phyloP scores from a whole-genome alignment of 495 filamentous ascomycete species.

The Cryomyces minteri region DNA sequence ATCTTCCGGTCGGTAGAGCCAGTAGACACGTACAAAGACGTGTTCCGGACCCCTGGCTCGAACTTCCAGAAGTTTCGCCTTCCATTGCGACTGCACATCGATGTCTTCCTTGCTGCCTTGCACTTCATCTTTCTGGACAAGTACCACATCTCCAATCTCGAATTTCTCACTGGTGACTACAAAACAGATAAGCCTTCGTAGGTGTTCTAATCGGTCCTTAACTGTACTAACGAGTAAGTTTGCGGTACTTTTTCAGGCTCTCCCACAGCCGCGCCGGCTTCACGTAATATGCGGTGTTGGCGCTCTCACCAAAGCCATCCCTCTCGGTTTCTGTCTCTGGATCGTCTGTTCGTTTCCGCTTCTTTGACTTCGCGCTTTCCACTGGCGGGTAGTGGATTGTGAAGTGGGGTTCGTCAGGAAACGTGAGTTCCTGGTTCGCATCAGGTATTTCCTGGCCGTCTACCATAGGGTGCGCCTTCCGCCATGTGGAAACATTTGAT shows the following conservation, averaged over 20 bases:
- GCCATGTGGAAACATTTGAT: too few species aligned
- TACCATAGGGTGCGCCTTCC: too few species aligned
- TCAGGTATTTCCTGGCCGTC: too few species aligned
- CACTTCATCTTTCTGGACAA: slow-evolving; percentile 11
- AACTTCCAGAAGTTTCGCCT: slow-evolving; percentile 56
- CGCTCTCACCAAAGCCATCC: neutral
- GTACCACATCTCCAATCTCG: slow-evolving; percentile 12
- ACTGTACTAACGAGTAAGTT: neutral
- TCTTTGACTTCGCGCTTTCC: neutral
- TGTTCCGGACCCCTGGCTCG: slow-evolving; percentile 45
- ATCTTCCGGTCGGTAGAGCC: slow-evolving; percentile 64
- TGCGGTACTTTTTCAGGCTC: slow-evolving; percentile 9
- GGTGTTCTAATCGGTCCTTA: too few species aligned
- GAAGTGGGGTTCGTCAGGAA: too few species aligned
- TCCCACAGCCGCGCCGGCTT: slow-evolving; percentile 11
- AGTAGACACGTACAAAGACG: slow-evolving; percentile 55
- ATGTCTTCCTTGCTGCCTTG: slow-evolving; percentile 1
- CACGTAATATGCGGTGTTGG: slow-evolving; percentile 7
- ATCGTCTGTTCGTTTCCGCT: neutral
- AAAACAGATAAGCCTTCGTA: too few species aligned
- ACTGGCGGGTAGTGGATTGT: too few species aligned
- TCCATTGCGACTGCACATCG: slow-evolving; percentile 28
- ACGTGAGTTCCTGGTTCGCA: too few species aligned
- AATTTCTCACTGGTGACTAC: slow-evolving; percentile 5
- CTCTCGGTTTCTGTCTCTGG: too few species aligned